Evolutionary conservation across 768 basidiomycete genomes (phyloP).

Genomic region (Kwoniella botswanensis): DNA sequence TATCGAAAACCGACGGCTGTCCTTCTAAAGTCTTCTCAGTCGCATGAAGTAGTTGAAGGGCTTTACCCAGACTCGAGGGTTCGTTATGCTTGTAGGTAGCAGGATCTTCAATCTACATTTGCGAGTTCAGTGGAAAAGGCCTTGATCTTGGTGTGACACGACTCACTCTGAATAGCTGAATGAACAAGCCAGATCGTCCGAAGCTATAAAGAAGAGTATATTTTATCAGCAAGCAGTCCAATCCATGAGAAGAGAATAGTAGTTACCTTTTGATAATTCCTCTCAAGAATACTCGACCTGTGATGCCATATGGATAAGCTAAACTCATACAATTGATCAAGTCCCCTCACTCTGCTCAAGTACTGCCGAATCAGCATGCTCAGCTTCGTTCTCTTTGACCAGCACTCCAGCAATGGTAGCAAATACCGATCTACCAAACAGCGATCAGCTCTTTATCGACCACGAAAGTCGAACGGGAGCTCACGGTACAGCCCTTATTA

Average conservation of each 20-base stretch:
- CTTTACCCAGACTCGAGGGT: conserved; percentile 10
- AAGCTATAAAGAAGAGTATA: conserved; percentile 20
- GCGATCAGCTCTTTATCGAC: background rate
- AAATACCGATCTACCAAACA: conserved; percentile 22
- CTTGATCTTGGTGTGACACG: background rate
- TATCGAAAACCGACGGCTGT: conserved; percentile 16
- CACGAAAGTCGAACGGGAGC: background rate
- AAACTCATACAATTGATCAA: background rate
- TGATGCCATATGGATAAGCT: background rate
- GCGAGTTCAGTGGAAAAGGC: too few relatives aligned
- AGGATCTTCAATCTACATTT: conserved; percentile 14
- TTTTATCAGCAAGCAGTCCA: too few relatives aligned
- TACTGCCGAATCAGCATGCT: conserved; percentile 29
- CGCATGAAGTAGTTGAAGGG: conserved; percentile 17
- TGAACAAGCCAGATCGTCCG: conserved; percentile 40
- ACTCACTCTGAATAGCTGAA: conserved; percentile 34
- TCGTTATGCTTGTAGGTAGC: background rate
- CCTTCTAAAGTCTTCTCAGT: conserved; percentile 8
- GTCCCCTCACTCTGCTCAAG: conserved; percentile 32
- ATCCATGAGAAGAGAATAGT: too few relatives aligned
- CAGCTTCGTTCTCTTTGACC: conserved; percentile 23
- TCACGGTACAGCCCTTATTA: conserved; percentile 35
- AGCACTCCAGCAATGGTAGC: conserved; percentile 24
- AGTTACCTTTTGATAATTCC: conserved; percentile 23
- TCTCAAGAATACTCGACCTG: conserved; percentile 22